phyloP scores from a whole-genome alignment of 2,329 filamentous ascomycete genomes.

The Beauveria sp. region DNA sequence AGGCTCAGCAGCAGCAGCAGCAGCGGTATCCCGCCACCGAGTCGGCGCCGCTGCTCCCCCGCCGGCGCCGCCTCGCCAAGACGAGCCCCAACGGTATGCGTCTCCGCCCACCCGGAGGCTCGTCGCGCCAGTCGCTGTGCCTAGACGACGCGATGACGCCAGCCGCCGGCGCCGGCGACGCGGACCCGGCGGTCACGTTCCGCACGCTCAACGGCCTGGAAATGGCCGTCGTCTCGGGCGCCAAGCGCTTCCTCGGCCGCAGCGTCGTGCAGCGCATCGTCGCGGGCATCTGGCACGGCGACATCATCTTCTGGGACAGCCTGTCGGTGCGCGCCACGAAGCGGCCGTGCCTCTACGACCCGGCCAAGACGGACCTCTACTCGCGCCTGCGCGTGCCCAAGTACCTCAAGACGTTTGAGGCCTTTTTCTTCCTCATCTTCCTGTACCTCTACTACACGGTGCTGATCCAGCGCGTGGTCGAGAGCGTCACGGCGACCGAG shows the following conservation, averaged over 20 bases:
- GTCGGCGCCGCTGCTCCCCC: not conserved
- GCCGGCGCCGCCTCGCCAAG: not conserved
- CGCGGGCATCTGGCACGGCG: constrained; percentile 76
- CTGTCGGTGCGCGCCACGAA: constrained; percentile 68
- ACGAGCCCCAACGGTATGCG: constrained; percentile 25
- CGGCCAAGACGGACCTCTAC: constrained; percentile 59
- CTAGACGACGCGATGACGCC: constrained; percentile 46
- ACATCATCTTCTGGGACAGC: constrained; percentile 80
- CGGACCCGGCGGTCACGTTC: constrained; percentile 62
- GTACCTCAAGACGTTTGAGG: constrained; percentile 79
- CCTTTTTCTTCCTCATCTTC: constrained; percentile 70
- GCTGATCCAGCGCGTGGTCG: constrained; percentile 62
- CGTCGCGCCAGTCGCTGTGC: constrained; percentile 33
- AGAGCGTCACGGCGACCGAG: constrained; percentile 60
- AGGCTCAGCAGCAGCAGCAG: constrained; percentile 40
- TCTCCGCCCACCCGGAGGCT: constrained; percentile 12
- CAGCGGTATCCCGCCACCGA: not conserved
- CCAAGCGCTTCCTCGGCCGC: constrained; percentile 79
- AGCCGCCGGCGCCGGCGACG: constrained; percentile 40
- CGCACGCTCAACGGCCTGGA: constrained; percentile 78
- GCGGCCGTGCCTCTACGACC: constrained; percentile 68
- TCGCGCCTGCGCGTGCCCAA: constrained; percentile 70
- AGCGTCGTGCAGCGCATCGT: constrained; percentile 75
- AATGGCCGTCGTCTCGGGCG: constrained; percentile 72
- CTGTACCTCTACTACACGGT: constrained; percentile 81